Evolutionary conservation across 805 yeast genomes (phyloP).

Genomic region (Nakazawaea pomicola): DNA sequence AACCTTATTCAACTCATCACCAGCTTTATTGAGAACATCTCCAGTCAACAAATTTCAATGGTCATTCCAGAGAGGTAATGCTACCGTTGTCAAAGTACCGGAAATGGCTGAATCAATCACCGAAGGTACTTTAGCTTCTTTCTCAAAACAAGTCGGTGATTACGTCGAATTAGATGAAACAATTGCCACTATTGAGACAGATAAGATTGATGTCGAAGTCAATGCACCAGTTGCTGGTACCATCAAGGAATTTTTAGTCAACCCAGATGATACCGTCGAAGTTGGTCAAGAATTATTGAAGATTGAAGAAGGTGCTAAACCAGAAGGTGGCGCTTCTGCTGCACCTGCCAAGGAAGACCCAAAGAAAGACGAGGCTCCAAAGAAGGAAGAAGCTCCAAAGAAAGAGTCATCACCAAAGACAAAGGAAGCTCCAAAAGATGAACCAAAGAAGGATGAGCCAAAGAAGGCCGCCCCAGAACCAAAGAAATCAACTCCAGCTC

Average conservation of each 20-base stretch:
- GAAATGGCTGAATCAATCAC: conserved; percentile 98
- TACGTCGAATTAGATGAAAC: conserved; percentile 82
- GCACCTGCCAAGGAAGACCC: conserved; percentile 28
- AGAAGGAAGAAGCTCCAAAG: conserved; percentile 23
- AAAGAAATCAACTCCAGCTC: conserved; percentile 19
- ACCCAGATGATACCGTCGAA: conserved; percentile 87
- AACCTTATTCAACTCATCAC: neutral
- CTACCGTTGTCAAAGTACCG: conserved; percentile 77
- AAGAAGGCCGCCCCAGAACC: conserved; percentile 14
- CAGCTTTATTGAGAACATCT: neutral
- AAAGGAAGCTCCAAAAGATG: conserved; percentile 12
- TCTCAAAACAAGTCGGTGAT: conserved; percentile 77
- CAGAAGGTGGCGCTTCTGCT: conserved; percentile 46
- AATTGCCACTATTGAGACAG: conserved; percentile 96
- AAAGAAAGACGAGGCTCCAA: conserved; percentile 26
- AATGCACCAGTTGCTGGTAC: conserved; percentile 93
- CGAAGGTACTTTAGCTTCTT: conserved; percentile 83
- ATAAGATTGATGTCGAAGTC: conserved; percentile 95
- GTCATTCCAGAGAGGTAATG: conserved; percentile 20
- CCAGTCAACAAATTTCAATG: conserved; percentile 4
- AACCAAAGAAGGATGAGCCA: conserved; percentile 17
- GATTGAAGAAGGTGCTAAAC: conserved; percentile 76
- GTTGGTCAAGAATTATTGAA: conserved; percentile 91
- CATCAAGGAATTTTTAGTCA: conserved; percentile 74
- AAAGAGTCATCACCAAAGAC: conserved; percentile 20